Percentiles rank a stretch among this genome's conserved stretches.
These are phyloP conservation scores for Punica granatum DNA, from an alignment of 345 rosid species.

Conservation along the genomic window DNA sequence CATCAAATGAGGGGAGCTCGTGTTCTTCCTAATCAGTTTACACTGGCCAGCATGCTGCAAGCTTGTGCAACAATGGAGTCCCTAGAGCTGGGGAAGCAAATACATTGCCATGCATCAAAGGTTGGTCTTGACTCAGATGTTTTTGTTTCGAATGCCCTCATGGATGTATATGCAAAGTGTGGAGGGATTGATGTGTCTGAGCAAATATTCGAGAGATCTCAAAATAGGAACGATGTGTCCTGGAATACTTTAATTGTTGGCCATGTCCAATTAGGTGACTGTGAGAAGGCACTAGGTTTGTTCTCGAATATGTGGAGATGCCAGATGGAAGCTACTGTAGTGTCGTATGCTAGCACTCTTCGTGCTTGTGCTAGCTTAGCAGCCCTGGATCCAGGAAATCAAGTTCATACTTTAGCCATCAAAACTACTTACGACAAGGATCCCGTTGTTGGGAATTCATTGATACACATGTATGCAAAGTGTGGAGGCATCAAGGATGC, in stretches of 20 bases:
- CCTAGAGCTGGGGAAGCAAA: conserved; percentile 57
- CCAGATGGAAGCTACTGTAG: conserved; percentile 55
- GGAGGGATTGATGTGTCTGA: conserved; percentile 52
- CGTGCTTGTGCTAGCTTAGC: conserved; percentile 79
- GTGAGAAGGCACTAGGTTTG: conserved; percentile 50
- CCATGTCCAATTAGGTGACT: conserved; percentile 40
- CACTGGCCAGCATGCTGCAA: conserved; percentile 62
- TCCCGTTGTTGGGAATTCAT: conserved; percentile 55
- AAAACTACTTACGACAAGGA: conserved; percentile 50
- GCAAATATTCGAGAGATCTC: conserved; percentile 45
- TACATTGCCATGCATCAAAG: conserved; percentile 53
- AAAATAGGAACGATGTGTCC: conserved; percentile 48
- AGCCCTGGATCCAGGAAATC: conserved; percentile 57
- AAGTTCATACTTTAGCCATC: conserved; percentile 52
- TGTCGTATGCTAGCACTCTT: conserved; percentile 68
- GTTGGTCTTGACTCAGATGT: conserved; percentile 38
- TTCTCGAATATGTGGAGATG: conserved; percentile 49
- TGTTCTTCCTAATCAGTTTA: conserved; percentile 66
- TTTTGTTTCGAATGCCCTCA: conserved; percentile 70
- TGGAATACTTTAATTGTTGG: conserved; percentile 93
- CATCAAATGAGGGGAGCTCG: conserved; percentile 50
- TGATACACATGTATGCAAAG: conserved; percentile 94
- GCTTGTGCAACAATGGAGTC: conserved; percentile 51
- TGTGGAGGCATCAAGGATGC: conserved; percentile 67
- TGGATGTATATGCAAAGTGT: conserved; percentile 26